Evolutionary conservation across 2,329 filamentous ascomycete species (phyloP).

Genomic region (Thermochaetoides dissita): DNA sequence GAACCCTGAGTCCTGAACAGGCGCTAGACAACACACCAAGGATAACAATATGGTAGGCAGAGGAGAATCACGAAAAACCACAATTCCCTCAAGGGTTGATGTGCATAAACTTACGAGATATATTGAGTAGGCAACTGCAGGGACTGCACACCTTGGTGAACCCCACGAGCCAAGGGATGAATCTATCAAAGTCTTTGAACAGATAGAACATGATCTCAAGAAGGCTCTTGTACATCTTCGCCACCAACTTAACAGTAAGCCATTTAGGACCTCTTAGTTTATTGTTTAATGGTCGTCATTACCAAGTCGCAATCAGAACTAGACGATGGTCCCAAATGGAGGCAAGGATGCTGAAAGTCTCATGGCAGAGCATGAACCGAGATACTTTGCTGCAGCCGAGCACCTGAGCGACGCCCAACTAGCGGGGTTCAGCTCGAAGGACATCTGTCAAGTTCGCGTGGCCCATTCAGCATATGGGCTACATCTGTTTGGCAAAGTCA

Average conservation of each 20-base stretch:
- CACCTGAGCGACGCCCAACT: slow-evolving; percentile 26
- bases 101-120: too few species aligned
- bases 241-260: slow-evolving; percentile 30
- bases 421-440: slow-evolving; percentile 22
- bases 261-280: not conserved
- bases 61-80: too few species aligned
- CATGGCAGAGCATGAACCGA: slow-evolving; percentile 35
- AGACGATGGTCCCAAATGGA: too few species aligned
- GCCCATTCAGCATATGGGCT: slow-evolving; percentile 33
- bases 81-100: too few species aligned
- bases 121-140: slow-evolving; percentile 30
- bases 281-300: too few species aligned
- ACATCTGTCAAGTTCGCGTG: slow-evolving; percentile 31
- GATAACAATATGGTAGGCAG: slow-evolving; percentile 1
- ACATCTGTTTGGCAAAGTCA: slow-evolving; percentile 35
- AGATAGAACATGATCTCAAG: slow-evolving; percentile 38
- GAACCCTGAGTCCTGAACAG: too few species aligned
- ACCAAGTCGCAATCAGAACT: too few species aligned
- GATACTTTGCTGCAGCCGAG: slow-evolving; percentile 37
- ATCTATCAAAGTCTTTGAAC: slow-evolving; percentile 33
- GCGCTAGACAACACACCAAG: too few species aligned
- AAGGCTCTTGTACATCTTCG: slow-evolving; percentile 34
- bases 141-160: slow-evolving; percentile 37
- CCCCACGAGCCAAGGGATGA: slow-evolving; percentile 36
- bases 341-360: not conserved